Conservation (phyloP, 2,329 filamentous ascomycete genomes). For the Fusarium sp. region DNA sequence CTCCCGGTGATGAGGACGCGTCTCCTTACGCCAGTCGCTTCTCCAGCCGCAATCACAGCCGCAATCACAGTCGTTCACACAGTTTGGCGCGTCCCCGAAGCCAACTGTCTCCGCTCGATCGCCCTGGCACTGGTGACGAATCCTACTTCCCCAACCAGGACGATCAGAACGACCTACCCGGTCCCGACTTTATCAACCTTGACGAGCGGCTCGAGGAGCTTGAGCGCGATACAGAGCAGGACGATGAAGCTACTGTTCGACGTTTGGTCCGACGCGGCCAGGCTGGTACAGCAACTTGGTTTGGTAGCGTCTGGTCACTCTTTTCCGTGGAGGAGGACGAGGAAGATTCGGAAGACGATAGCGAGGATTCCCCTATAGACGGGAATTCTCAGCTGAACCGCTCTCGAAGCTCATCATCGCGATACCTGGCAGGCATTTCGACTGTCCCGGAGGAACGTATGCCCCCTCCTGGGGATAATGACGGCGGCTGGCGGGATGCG, state of each 20-base stretch:
- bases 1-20: slow-evolving; percentile 52
- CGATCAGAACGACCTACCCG: slow-evolving; percentile 54
- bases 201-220: slow-evolving; percentile 69
- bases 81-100: slow-evolving; percentile 51
- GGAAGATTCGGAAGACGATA: slow-evolving; percentile 60
- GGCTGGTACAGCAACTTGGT: slow-evolving; percentile 67
- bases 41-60: slow-evolving; percentile 57
- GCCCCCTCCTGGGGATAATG: slow-evolving; percentile 62
- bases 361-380: slow-evolving; percentile 47
- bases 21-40: slow-evolving; percentile 57
- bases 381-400: slow-evolving; percentile 45
- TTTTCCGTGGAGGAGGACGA: slow-evolving; percentile 73
- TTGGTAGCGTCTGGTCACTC: slow-evolving; percentile 70
- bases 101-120: slow-evolving; percentile 58
- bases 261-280: slow-evolving; percentile 66
- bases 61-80: slow-evolving; percentile 51
- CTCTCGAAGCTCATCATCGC: slow-evolving; percentile 48
- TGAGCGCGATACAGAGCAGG: slow-evolving; percentile 61
- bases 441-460: slow-evolving; percentile 59
- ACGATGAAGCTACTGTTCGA: slow-evolving; percentile 70
- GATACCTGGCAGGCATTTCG: slow-evolving; percentile 56
- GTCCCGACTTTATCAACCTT: slow-evolving; percentile 73
- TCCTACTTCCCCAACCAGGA: slow-evolving; percentile 41
- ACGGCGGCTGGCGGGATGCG: slow-evolving; percentile 74
- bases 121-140: slow-evolving; percentile 40